Percentiles rank a stretch among this genome's conserved stretches.
Conservation (phyloP, 2,329 filamentous ascomycete genomes). For the Whalleya microplaca region DNA sequence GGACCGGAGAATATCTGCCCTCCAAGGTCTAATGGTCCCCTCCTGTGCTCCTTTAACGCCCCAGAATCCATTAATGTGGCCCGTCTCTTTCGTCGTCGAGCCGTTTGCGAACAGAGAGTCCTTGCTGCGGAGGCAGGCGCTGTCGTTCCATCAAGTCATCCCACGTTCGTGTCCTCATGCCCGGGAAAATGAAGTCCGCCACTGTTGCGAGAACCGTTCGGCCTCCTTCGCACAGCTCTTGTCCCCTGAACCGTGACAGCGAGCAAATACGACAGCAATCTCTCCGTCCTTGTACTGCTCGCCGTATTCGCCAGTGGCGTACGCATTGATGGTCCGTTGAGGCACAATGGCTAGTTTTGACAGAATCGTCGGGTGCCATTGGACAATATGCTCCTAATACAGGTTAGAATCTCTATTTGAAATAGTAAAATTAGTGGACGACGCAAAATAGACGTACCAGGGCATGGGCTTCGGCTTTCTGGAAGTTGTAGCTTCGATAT, state of each 20-base stretch:
- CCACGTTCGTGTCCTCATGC: constrained; percentile 22
- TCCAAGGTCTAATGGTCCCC: constrained; percentile 21
- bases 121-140: constrained; percentile 9
- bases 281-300: constrained; percentile 81
- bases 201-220: constrained; percentile 51
- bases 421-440: background rate
- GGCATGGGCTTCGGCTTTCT: constrained; percentile 90
- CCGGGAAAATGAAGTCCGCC: constrained; percentile 46
- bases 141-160: constrained; percentile 19
- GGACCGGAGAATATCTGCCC: constrained; percentile 19
- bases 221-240: constrained; percentile 76
- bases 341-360: constrained; percentile 89
- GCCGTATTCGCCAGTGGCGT: constrained; percentile 61
- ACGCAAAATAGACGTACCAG: constrained; percentile 60
- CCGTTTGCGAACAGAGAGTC: constrained; percentile 13
- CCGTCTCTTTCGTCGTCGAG: constrained; percentile 11
- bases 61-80: constrained; percentile 14
- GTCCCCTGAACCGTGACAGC: constrained; percentile 61
- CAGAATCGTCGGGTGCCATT: constrained; percentile 96
- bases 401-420: constrained; percentile 33
- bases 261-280: constrained; percentile 77
- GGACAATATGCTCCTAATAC: constrained; percentile 77
- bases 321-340: constrained; percentile 81
- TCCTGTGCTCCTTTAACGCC: constrained; percentile 27
- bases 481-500: constrained; percentile 93